Evolutionary conservation across 1,284 basidiomycete species (phyloP), one percentile per base, ranked within the genome.

Genomic region (Sporisorium scitamineum): DNA sequence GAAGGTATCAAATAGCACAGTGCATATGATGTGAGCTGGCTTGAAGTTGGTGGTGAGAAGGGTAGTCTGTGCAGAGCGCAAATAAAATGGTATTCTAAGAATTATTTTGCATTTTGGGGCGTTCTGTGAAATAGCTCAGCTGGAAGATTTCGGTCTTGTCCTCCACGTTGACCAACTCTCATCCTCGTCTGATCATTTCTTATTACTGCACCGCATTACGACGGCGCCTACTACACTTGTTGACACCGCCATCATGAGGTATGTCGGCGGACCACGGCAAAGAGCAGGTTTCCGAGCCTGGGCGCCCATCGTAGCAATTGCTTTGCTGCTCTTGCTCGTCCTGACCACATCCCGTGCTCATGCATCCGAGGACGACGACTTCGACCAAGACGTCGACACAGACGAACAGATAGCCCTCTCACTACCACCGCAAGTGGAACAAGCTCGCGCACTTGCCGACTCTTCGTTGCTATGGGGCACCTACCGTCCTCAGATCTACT

Each of bases 401-500:
- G 54, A 60, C 20, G 42, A 55, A 2, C 31, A 42, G 27, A 18
- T 8, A 2, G 14, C 32, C 14, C 22, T 60, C 26, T 11, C 58
- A 13, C 26, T 58, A 24, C 31, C 68, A 2, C 66, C 74, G 3
- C 64, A 70, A 50, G 63, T 32, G n/a, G 10, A 60, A 4, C 61
- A 70, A 26, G 70, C 70, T 0, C 66, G 54, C 11, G 41, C 45
- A 16, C 55, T 62, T 13, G 69, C 70, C 13, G 70, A 76, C 22
- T 44, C 80, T 22, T 90, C 91, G 9, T 86, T 94, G n/a, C 85
- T 94, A 77, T 97, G 95, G 95, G 94, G 94, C 3, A 88, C 92
- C 0, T 97, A 95, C 85, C 88, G 95, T 42, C 94, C 95, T 1
- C 93, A 94, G 81, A 89, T 97, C 31, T 97, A 97, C 87, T 96